Evolutionary conservation across 169 alveolate species (phyloP).

Genomic region (Eimeria zaria): DNA sequence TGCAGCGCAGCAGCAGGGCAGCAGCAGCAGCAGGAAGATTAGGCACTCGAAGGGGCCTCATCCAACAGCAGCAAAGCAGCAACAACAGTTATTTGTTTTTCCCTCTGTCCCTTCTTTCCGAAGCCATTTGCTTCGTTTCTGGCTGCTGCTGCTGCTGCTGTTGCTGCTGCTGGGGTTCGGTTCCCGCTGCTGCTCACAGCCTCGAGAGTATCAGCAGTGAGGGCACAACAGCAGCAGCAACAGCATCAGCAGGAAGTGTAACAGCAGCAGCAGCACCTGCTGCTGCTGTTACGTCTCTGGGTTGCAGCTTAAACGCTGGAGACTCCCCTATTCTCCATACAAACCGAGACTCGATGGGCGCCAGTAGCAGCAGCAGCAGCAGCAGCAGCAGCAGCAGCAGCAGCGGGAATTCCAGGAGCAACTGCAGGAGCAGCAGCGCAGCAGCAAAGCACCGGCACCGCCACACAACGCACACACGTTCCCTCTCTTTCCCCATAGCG

Average conservation of each 20-base stretch:
- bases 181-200: slow-evolving; percentile 19
- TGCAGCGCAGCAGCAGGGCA: slow-evolving; percentile 55
- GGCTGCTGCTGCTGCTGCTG: slow-evolving; percentile 13
- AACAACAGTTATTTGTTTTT: background rate
- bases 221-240: background rate
- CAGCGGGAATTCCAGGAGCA: background rate
- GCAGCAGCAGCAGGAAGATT: slow-evolving; percentile 37
- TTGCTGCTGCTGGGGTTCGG: slow-evolving; percentile 7
- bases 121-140: slow-evolving; percentile 1
- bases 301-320: background rate
- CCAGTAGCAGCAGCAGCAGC: background rate
- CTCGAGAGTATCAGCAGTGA: background rate
- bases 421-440: background rate
- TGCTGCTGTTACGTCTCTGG: background rate
- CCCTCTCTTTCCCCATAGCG: background rate
- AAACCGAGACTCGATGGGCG: background rate
- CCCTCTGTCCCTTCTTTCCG: background rate
- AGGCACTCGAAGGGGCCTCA: slow-evolving; percentile 3
- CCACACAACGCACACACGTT: background rate
- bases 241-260: background rate
- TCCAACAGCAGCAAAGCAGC: slow-evolving; percentile 1
- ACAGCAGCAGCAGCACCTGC: slow-evolving; percentile 18
- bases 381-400: background rate
- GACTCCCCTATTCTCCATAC: background rate
- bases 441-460: background rate